Base-by-base conservation (phyloP, 306 rosid species). In the Gleditsia sinensis region DNA sequence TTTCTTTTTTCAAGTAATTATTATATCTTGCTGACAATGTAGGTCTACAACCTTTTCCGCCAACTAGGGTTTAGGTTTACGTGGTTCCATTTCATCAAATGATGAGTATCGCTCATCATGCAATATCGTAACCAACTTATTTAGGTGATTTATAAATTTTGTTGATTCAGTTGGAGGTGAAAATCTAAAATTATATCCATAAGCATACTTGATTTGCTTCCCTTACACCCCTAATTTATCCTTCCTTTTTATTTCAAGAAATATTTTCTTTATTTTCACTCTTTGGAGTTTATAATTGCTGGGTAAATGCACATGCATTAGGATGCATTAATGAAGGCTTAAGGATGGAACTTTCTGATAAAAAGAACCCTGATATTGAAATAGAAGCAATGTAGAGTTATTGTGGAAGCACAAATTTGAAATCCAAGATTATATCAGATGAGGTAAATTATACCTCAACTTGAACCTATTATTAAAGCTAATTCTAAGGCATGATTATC, bases 281-380 rank as follows among this genome's bases (percentile, higher is more conserved):
- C 51, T 48, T 81, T 91, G 98, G 97, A 91, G 85, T 94, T 94
- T 89, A 94, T 94, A 61, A 70, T 80, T 82, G 98, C 97, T 45
- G 99, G 99, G 97, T 92, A 82, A 92, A 92, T 87, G 99, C 99
- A 6, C 92, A 94, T 86, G 97, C 96, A 16, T 90, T 94, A 33
- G 99, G 99, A 30, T 94, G 99, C 84, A 88, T 96, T 0, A 93
- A 92, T 81, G 99, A 94, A 80, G 97, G 99, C 43, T 73, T 94
- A 51, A 87, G 92, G 80, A 90, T 88, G 71, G 99, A 94, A 74
- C 97, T 94, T 23, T 56, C 78, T 72, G 93, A 90, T 69, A 69
- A 91, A 87, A 94, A 83, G 86, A 84, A 88, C 65, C 80, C 93
- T 9, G 97, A 96, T 25, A 57, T 82, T 37, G 88, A 91, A 84